Evolutionary conservation across 805 yeast genomes (phyloP).

Genomic region (Ogataea minuta): DNA sequence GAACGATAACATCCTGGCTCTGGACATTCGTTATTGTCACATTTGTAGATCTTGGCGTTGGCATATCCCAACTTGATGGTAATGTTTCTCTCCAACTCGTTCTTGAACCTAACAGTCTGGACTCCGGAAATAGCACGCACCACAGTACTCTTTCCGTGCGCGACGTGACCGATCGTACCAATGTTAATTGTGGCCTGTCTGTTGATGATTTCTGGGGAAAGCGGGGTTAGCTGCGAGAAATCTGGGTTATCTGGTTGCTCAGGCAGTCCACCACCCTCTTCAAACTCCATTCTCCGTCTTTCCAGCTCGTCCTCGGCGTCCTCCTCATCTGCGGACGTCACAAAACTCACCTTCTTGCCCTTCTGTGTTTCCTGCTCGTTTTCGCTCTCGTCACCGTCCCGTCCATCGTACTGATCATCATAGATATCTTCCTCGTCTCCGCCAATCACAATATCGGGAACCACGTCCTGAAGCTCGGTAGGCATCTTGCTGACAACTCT

Average conservation of each 20-base stretch:
- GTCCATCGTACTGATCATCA: constrained; percentile 29
- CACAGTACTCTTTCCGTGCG: constrained; percentile 97
- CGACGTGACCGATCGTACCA: constrained; percentile 99
- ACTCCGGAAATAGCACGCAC: constrained; percentile 99
- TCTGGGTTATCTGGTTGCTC: constrained; percentile 93
- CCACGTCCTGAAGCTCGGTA: constrained; percentile 78
- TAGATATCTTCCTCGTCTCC: constrained; percentile 42
- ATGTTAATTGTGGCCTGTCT: constrained; percentile 99
- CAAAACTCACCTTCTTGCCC: constrained; percentile 82
- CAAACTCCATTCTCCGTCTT: constrained; percentile 77
- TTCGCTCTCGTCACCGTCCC: constrained; percentile 37
- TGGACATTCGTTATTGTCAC: constrained; percentile 81
- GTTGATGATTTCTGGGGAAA: constrained; percentile 92
- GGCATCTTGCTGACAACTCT: constrained; percentile 46
- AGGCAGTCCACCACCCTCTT: constrained; percentile 98
- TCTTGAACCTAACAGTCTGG: constrained; percentile 98
- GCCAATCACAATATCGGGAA: constrained; percentile 80
- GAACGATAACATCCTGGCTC: constrained; percentile 95
- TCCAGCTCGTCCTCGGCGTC: constrained; percentile 67
- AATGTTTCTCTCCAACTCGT: constrained; percentile 97
- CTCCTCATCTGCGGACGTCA: constrained; percentile 56
- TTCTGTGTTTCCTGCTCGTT: constrained; percentile 38
- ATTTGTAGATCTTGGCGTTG: constrained; percentile 95
- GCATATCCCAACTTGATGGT: constrained; percentile 99
- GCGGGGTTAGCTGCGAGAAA: constrained; percentile 74